Evolutionary conservation across 306 rosid species (phyloP), one percentile per base, ranked within the genome.

Genomic region (Vicia faba): DNA sequence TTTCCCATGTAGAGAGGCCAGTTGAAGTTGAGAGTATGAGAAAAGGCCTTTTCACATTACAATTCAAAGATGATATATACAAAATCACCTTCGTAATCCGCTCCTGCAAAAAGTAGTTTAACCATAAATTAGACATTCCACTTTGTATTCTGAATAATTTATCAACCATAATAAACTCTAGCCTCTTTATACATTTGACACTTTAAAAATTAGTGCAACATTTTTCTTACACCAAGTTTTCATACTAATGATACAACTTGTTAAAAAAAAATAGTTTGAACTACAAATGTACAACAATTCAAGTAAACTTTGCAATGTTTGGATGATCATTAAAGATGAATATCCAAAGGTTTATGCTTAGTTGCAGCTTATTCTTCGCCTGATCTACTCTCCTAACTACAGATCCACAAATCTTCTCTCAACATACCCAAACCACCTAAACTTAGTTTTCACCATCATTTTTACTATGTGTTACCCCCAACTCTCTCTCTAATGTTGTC

Each of bases 1-100:
- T 60, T 68, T 80, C 84, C 84, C 84, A 80, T 16, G 38, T 75
- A 72, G 79, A 48, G 58, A 80, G 73, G 31, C 79, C 70, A 46
- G 72, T 15, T 11, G 79, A 68, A 61, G 78, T 76, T 72, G 84
- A 61, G 59, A 80, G 67, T 51, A 80, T 77, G 49, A 80, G 81
- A 68, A 80, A 54, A 45, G 84, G 84, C 75, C 46, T 72, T 70
- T 63, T 28, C 65, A 68, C 70, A 68, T 45, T 48, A 49, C 71
- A 41, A 48, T 23, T 59, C 75, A 80, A 56, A 9, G 79, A 76
- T 72, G 68, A 62, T 66, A 80, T 54, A 48, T 71, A 80, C 81
- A 76, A 68, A 61, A 76, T 71, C 75, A 80, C 60, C 78, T 80
- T 80, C 75, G 57, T 44, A 61, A 71, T 62, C 72, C 78, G 81